phyloP scores from a whole-genome alignment of 768 basidiomycete genomes.

The Phylloporus rhodoxanthus region DNA sequence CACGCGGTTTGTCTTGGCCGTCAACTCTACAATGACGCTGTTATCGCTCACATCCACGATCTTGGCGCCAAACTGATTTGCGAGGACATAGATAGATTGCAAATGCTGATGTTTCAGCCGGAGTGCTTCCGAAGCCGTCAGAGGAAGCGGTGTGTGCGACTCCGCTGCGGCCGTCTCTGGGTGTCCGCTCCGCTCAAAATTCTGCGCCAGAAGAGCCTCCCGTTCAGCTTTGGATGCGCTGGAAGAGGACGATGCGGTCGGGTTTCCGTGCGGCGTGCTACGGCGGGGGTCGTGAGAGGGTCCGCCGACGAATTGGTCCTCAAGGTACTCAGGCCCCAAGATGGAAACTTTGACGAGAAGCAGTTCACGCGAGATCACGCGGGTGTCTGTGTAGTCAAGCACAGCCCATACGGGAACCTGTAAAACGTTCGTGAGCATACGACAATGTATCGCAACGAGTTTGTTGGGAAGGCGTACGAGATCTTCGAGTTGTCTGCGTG shows the following conservation, averaged over 20 bases:
- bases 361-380: slow-evolving; percentile 86
- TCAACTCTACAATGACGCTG: slow-evolving; percentile 90
- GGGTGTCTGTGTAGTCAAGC: slow-evolving; percentile 92
- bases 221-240: slow-evolving; percentile 54
- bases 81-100: slow-evolving; percentile 78
- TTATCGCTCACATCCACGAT: slow-evolving; percentile 95
- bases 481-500: slow-evolving; percentile 91
- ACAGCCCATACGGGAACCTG: slow-evolving; percentile 99
- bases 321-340: slow-evolving; percentile 93
- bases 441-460: background rate
- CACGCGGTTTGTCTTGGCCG: slow-evolving; percentile 86
- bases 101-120: slow-evolving; percentile 86
- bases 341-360: slow-evolving; percentile 95
- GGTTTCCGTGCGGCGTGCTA: slow-evolving; percentile 12
- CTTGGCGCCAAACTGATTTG: slow-evolving; percentile 84
- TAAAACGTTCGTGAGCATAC: background rate
- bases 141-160: slow-evolving; percentile 34
- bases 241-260: slow-evolving; percentile 9
- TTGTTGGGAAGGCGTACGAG: slow-evolving; percentile 54
- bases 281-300: slow-evolving; percentile 75
- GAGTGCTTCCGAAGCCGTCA: slow-evolving; percentile 81
- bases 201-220: slow-evolving; percentile 67
- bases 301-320: slow-evolving; percentile 82
- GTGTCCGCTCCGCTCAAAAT: slow-evolving; percentile 62
- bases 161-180: slow-evolving; percentile 23